Base-by-base conservation (phyloP, 2,329 filamentous ascomycete genomes). In the Colletotrichum australisinense region DNA sequence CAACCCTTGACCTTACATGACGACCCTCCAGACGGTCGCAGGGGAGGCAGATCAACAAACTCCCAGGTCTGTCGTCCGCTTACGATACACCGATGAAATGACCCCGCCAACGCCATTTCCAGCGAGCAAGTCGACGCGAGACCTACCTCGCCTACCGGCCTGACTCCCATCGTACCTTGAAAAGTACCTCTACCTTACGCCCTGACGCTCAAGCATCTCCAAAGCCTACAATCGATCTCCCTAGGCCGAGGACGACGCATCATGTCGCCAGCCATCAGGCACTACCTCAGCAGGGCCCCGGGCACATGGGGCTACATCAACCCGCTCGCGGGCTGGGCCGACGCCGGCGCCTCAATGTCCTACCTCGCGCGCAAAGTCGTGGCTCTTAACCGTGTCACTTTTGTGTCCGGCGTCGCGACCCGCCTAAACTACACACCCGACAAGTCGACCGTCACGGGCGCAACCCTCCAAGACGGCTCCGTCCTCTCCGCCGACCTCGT, bases 261-360 rank as follows among this genome's bases (percentile, higher is more conserved):
- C n/a, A n/a, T n/a, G n/a, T n/a, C n/a, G n/a, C n/a, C n/a, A n/a
- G 85, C 84, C 26, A 85, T 93, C 66, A 82, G 83, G 52, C 79
- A 79, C 5, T 82, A 80, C 7, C 79, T 89, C 35, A 84, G 85
- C 12, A 88, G 87, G 55, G 82, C 83, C 71, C 87, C 87, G 35
- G 94, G 91, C 16, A 88, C 87, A 75, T 91, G 87, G 86, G 94
- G 93, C 26, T 97, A 95, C 81, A 83, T 93, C 67, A 97, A 97
- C 81, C 87, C 87, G 66, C 86, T 88, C 32, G 93, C 92, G 52
- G 95, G 95, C 6, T 97, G 95, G 95, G 94, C 93, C 2, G 89
- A 97, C 79, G 94, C 94, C 0, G 92, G 92, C 74, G 88, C 87
- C 58, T 90, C 88, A 16, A 94, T 96, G 91, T 81, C 85, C 57